Evolutionary conservation across 2,329 filamentous ascomycete species (phyloP), one percentile per base, ranked within the genome.

Genomic region (Sarocladium kiliense): DNA sequence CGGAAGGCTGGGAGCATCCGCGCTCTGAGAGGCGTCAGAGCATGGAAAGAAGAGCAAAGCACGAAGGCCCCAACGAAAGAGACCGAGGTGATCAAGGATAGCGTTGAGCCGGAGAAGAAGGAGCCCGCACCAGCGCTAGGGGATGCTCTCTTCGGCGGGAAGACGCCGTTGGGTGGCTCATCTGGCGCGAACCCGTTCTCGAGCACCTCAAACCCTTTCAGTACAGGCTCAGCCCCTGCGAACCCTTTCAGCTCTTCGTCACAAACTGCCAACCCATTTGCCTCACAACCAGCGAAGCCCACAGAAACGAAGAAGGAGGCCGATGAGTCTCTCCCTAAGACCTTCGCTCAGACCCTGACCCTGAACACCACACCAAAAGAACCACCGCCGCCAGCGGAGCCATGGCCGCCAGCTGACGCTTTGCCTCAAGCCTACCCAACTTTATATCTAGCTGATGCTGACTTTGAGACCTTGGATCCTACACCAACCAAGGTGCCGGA

Each of bases 381-480:
- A 18, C 63, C 60, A 3, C 62, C 65, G 36, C 62, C 70, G 0
- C 76, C 82, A 0, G 73, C 80, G 1, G 82, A 91, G 61, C 87
- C 90, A 9, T 97, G 92, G 92, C 93, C 93, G 0, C 66, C 79
- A 12, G 72, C 77, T 37, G 77, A 82, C 1, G 72, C 78, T 0
- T 86, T 89, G 61, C 88, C 90, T 0, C 58, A 76, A 1, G 77
- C 91, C 0, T 97, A 92, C 71, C 87, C 90, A 1, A 74, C 81
- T 27, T 88, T 87, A 66, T 89, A 91, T 74, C 84, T 93, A 44
- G 78, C 87, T 53, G 94, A 97, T 62, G 93, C 93, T 53, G 93
- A 96, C 65, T 96, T 90, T 72, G 94, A 99, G 71, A 89, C 88
- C 3, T 81, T 97, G 25, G 89, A 90, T 58, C 84, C 61, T 63